Evolutionary conservation across 2,329 filamentous ascomycete species (phyloP).

Genomic region (Teratosphaeria destructans): DNA sequence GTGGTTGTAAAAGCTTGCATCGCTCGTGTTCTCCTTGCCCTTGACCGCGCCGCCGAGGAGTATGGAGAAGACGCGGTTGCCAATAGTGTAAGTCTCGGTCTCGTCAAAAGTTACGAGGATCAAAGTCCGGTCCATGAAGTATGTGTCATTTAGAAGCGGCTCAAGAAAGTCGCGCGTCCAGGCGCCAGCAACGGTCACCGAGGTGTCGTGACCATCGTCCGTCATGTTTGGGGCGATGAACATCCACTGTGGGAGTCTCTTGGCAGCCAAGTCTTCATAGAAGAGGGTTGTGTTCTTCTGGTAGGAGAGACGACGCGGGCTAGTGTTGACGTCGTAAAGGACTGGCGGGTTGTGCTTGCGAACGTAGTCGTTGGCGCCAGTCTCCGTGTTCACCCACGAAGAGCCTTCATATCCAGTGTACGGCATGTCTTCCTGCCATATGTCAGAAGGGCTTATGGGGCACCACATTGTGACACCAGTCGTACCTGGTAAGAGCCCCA

Average conservation of each 20-base stretch:
- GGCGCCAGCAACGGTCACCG: slow-evolving; percentile 54
- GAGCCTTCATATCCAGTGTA: slow-evolving; percentile 61
- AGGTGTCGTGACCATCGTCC: slow-evolving; percentile 64
- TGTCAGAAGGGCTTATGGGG: background rate
- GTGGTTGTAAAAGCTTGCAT: slow-evolving; percentile 48
- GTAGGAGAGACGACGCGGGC: slow-evolving; percentile 49
- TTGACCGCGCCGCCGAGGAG: slow-evolving; percentile 63
- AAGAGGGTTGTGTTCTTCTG: slow-evolving; percentile 68
- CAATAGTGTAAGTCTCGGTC: slow-evolving; percentile 55
- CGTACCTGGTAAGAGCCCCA: slow-evolving; percentile 52
- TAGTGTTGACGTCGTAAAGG: slow-evolving; percentile 53
- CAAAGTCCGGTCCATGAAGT: slow-evolving; percentile 67
- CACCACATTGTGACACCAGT: background rate
- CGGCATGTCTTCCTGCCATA: slow-evolving; percentile 54
- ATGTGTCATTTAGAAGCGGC: slow-evolving; percentile 56
- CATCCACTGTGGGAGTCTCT: slow-evolving; percentile 59
- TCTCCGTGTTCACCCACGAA: slow-evolving; percentile 53
- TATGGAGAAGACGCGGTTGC: slow-evolving; percentile 61
- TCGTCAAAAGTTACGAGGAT: slow-evolving; percentile 73
- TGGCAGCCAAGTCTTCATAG: slow-evolving; percentile 52
- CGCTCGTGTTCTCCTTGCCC: slow-evolving; percentile 55
- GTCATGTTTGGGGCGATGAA: slow-evolving; percentile 68
- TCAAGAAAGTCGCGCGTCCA: slow-evolving; percentile 61
- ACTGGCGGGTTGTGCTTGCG: slow-evolving; percentile 66
- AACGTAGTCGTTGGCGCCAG: slow-evolving; percentile 63